Conservation (phyloP, 192 early-diverging fungal genomes). For the Coemansia sp. region DNA sequence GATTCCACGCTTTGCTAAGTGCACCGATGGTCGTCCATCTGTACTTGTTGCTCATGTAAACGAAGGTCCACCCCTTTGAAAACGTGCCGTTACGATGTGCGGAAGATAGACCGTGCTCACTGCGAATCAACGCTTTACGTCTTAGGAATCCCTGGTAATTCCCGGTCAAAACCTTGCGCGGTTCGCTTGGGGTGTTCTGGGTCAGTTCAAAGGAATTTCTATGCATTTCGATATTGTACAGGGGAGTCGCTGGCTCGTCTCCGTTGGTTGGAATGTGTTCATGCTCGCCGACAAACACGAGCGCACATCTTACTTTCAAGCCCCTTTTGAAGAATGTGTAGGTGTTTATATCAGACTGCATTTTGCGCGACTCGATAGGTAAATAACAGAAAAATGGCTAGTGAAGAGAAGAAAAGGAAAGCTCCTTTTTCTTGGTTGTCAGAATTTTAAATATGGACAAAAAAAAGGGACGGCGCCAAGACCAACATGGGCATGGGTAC, state of each 20-base stretch:
- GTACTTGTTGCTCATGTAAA: slow-evolving; percentile 5
- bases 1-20: neutral
- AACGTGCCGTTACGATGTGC: neutral
- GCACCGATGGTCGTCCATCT: neutral
- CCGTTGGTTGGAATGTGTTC: neutral
- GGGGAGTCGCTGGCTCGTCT: neutral
- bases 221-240: neutral
- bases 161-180: neutral
- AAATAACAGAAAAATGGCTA: neutral
- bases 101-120: neutral
- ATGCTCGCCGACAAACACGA: neutral
- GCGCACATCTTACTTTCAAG: neutral
- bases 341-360: neutral
- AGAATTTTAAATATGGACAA: too few relatives aligned
- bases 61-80: slow-evolving; percentile 2
- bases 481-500: too few relatives aligned
- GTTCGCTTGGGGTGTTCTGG: neutral
- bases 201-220: neutral
- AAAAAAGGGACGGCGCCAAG: too few relatives aligned
- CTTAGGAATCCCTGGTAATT: neutral
- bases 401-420: neutral
- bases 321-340: slow-evolving; percentile 3
- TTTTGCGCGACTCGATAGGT: neutral
- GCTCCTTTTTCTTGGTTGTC: too few relatives aligned
- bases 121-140: neutral